phyloP scores from a whole-genome alignment of 768 basidiomycete genomes.

The Naganishia kalamii region DNA sequence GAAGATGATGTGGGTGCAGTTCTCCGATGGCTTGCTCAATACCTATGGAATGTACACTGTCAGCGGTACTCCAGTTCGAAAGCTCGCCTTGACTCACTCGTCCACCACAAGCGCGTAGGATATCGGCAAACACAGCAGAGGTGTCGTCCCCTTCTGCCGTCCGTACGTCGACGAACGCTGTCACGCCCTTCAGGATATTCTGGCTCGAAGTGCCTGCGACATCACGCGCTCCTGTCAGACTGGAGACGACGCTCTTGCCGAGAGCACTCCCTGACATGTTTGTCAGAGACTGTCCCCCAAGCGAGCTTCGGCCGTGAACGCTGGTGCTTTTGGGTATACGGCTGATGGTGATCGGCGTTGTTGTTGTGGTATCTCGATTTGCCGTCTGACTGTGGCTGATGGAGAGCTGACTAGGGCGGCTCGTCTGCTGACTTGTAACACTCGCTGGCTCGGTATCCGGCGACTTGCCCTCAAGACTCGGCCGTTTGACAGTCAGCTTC shows the following conservation, averaged over 20 bases:
- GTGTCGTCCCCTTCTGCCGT: slow-evolving; percentile 46
- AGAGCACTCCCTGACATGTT: background rate
- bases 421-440: background rate
- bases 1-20: slow-evolving; percentile 46
- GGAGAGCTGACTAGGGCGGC: too few relatives aligned
- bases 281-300: background rate
- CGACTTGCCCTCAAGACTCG: slow-evolving; percentile 1
- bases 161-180: slow-evolving; percentile 46
- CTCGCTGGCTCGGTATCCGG: background rate
- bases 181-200: slow-evolving; percentile 41
- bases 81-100: slow-evolving; percentile 29
- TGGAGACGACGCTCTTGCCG: too few relatives aligned
- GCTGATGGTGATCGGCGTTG: slow-evolving; percentile 9
- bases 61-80: background rate
- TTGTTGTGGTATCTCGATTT: background rate
- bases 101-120: slow-evolving; percentile 42
- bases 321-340: slow-evolving; percentile 6
- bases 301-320: slow-evolving; percentile 5
- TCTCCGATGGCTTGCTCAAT: slow-evolving; percentile 37
- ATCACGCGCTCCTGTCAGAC: background rate
- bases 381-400: background rate
- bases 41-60: slow-evolving; percentile 30
- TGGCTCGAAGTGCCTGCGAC: background rate
- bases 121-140: slow-evolving; percentile 38
- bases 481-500: slow-evolving; percentile 22